Evolutionary conservation across 495 filamentous ascomycete genomes (phyloP), one percentile per base, ranked within the genome.

Genomic region (Tricharina praecox): DNA sequence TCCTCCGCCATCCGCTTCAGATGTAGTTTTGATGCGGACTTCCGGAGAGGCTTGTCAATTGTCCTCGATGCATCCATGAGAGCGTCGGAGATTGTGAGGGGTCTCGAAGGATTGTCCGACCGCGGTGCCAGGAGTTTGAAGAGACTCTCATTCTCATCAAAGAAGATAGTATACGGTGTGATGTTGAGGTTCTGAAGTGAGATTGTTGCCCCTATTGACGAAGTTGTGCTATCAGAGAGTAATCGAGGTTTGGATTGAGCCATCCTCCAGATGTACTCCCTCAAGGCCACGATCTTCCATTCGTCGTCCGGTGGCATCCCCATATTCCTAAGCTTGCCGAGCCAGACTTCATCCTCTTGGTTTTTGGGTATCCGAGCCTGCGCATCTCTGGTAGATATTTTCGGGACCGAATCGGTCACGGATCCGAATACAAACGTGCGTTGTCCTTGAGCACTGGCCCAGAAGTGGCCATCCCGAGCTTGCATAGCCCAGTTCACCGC

Each of bases 211-310:
- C 81, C 85, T 39, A 84, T 67, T 4, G 67, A 63, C 8, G 68
- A 64, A n/a, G 65, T 51, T 5, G 62, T 54, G 10, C 53, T 38
- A 20, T 64, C 62, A 3, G 58, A 48, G 18, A 68, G 62, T 50
- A 82, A 71, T 18, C 72, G 75, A 15, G 74, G 64, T 51, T 78
- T 83, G 49, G 80, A 79, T 34, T 73, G 70, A 7, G 78, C 80
- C 15, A 88, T 68, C 23, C 84, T 78, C 86, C 84, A 93, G 25
- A 96, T 85, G 52, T 93, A 95, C 55, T 94, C 90, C 44, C 79
- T 71, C 13, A 99, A 71, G 3, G 76, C 79, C 16, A 94, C 65
- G 7, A 99, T 66, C 58, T 99, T 99, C 53, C 80, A 75, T 48
- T 99, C 92, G 54, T 99, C 92, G 36, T 93, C 87, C 0, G 66